These are phyloP conservation scores for Saccharomyces hybrid DNA, from an alignment of 1,139 yeast genomes.

Conservation along the genomic window DNA sequence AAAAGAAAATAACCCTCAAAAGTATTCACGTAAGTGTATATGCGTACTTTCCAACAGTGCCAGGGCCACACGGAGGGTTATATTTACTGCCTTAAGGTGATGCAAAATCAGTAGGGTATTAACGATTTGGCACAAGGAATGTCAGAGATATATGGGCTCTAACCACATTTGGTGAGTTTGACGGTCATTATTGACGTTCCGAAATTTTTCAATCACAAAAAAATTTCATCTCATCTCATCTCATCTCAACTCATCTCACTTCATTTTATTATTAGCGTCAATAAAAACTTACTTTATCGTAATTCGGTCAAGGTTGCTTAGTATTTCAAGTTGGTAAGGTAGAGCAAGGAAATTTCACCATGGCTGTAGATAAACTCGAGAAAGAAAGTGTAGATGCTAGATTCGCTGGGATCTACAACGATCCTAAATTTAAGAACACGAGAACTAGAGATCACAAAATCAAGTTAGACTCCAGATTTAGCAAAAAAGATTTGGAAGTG, in stretches of 20 bases:
- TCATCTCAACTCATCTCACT: slow-evolving; percentile 14
- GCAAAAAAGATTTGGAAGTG: slow-evolving; percentile 54
- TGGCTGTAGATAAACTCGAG: slow-evolving; percentile 2
- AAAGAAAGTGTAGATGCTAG: slow-evolving; percentile 53
- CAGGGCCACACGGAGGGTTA: too few relatives aligned
- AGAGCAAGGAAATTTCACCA: neutral
- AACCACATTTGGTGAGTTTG: too few relatives aligned
- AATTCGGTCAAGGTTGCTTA: too few relatives aligned
- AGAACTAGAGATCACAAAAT: slow-evolving; percentile 63
- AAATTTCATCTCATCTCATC: slow-evolving; percentile 18
- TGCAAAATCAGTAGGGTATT: too few relatives aligned
- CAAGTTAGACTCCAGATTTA: slow-evolving; percentile 80
- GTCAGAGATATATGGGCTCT: too few relatives aligned
- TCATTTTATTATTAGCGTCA: neutral
- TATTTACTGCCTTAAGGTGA: too few relatives aligned
- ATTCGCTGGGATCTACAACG: slow-evolving; percentile 71
- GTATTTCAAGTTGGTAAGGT: too few relatives aligned
- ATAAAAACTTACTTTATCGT: too few relatives aligned
- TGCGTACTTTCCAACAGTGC: too few relatives aligned
- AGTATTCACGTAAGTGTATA: too few relatives aligned
- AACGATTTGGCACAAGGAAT: too few relatives aligned
- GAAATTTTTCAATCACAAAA: slow-evolving; percentile 6
- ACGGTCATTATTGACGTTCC: neutral
- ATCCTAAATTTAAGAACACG: slow-evolving; percentile 81
- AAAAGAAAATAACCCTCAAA: too few relatives aligned